Evolutionary conservation across 352 stramenopile genomes (phyloP).

Genomic region (Phytopythium montanum): DNA sequence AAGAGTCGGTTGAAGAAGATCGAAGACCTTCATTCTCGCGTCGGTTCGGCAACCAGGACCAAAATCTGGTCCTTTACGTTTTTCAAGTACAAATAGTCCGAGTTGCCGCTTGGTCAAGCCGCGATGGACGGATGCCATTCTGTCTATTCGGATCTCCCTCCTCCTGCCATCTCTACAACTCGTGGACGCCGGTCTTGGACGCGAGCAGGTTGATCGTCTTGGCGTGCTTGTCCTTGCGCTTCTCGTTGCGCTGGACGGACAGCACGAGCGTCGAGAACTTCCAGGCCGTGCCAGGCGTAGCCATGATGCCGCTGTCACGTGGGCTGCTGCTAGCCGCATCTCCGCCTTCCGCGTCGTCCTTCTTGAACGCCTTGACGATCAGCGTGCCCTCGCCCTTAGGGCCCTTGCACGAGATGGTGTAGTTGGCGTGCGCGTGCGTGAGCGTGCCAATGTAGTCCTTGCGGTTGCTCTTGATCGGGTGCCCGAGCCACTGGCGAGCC

Average conservation of each 20-base stretch:
- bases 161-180: not conserved
- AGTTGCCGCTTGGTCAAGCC: not conserved
- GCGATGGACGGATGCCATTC: not conserved
- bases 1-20: slow-evolving; percentile 1
- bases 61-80: not conserved
- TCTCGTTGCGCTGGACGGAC: slow-evolving; percentile 53
- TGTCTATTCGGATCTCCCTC: not conserved
- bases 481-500: slow-evolving; percentile 50
- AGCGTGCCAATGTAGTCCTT: slow-evolving; percentile 65
- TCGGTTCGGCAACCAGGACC: slow-evolving; percentile 2
- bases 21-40: slow-evolving; percentile 5
- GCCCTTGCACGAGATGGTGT: slow-evolving; percentile 60
- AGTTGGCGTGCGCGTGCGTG: slow-evolving; percentile 58
- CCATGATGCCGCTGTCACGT: slow-evolving; percentile 27
- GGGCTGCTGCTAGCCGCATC: slow-evolving; percentile 5
- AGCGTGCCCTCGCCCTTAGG: slow-evolving; percentile 66
- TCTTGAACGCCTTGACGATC: slow-evolving; percentile 76
- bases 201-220: slow-evolving; percentile 62
- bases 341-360: slow-evolving; percentile 21
- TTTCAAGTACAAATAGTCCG: not conserved
- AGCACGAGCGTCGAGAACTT: slow-evolving; percentile 76
- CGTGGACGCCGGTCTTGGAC: not conserved
- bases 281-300: slow-evolving; percentile 63
- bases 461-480: slow-evolving; percentile 71
- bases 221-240: slow-evolving; percentile 55